phyloP scores from a whole-genome alignment of 225 moss, liverwort and hornwort species.

The Pseudoscleropodium purum region DNA sequence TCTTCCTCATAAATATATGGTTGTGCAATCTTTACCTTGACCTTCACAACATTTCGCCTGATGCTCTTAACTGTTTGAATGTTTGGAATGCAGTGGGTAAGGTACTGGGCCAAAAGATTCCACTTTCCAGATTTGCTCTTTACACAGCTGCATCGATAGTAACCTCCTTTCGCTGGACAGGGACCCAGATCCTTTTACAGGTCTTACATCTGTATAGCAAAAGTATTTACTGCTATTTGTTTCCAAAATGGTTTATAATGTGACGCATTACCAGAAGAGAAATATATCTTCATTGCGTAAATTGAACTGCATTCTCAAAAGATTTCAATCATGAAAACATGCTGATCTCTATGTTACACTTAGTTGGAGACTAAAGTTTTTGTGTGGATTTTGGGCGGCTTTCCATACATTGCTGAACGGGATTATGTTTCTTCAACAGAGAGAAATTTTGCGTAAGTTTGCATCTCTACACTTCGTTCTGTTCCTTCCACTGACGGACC shows the following conservation, averaged over 20 bases:
- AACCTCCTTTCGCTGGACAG: conserved; percentile 37
- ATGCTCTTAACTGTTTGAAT: not conserved
- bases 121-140: not conserved
- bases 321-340: not conserved
- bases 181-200: conserved; percentile 46
- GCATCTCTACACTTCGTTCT: not conserved
- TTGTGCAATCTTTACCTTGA: not conserved
- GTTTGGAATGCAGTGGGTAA: conserved; percentile 25
- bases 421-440: conserved; percentile 10
- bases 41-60: not conserved
- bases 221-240: not conserved
- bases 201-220: not conserved
- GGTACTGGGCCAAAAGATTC: not conserved
- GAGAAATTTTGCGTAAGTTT: conserved; percentile 41
- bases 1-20: not conserved
- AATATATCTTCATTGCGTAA: not conserved
- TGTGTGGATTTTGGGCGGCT: conserved; percentile 8
- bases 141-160: conserved; percentile 8
- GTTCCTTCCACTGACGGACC: not conserved
- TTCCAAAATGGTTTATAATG: not conserved
- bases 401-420: not conserved
- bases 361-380: not conserved
- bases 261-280: not conserved
- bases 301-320: not conserved
- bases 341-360: not conserved